Conservation (phyloP, 139 green algal genomes). For the Coccomyxa sp. region DNA sequence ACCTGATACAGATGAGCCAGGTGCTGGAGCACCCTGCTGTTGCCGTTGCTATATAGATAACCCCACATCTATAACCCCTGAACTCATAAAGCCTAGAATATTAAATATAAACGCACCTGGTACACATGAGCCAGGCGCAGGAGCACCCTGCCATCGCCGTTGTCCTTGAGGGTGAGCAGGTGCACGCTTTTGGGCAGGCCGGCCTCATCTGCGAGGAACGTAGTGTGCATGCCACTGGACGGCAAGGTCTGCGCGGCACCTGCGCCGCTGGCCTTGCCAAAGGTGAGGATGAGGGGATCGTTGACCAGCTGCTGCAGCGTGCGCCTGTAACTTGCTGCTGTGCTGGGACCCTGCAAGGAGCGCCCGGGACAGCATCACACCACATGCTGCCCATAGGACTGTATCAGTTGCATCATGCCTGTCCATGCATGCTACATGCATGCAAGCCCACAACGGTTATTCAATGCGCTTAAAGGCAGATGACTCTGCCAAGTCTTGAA, state of each 20-base stretch:
- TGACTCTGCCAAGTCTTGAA: too few relatives aligned
- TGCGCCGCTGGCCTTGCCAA: constrained; percentile 11
- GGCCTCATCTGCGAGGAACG: background rate
- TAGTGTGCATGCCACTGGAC: background rate
- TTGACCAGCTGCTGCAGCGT: constrained; percentile 40
- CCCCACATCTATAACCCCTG: background rate
- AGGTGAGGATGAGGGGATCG: constrained; percentile 48
- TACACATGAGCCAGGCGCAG: constrained; percentile 28
- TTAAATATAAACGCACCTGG: constrained; percentile 14
- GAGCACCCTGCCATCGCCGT: constrained; percentile 21
- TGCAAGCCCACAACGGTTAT: too few relatives aligned
- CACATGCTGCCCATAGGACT: too few relatives aligned
- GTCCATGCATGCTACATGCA: too few relatives aligned
- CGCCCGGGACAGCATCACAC: background rate
- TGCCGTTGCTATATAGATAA: too few relatives aligned
- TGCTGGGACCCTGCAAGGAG: constrained; percentile 5
- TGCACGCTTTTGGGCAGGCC: constrained; percentile 37
- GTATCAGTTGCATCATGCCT: too few relatives aligned
- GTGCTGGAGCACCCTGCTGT: background rate
- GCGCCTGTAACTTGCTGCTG: constrained; percentile 17
- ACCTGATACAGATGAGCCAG: constrained; percentile 6
- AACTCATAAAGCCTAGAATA: too few relatives aligned
- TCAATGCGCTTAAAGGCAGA: too few relatives aligned
- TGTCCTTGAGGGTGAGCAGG: constrained; percentile 30
- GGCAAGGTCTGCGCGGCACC: background rate